phyloP scores from a whole-genome alignment of 441 rosid genomes.

The Melastoma candidum region DNA sequence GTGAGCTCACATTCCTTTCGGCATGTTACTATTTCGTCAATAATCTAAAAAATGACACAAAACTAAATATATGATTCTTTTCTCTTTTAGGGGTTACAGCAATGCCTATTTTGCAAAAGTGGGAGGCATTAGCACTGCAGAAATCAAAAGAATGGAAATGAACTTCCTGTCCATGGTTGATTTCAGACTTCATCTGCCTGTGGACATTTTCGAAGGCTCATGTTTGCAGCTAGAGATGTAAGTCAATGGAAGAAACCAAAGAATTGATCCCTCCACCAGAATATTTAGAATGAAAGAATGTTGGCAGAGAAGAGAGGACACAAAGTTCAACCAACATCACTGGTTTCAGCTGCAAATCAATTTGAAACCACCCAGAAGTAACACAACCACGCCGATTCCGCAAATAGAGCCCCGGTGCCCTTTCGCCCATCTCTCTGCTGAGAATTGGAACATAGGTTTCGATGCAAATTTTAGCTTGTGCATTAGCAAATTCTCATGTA shows the following conservation, averaged over 20 bases:
- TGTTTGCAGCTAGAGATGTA: slow-evolving; percentile 39
- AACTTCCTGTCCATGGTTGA: slow-evolving; percentile 53
- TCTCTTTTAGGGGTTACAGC: slow-evolving; percentile 37
- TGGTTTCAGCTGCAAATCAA: slow-evolving; percentile 11
- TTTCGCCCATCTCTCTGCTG: too few relatives aligned
- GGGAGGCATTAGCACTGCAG: slow-evolving; percentile 73
- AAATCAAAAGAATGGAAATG: slow-evolving; percentile 72
- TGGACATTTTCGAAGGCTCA: slow-evolving; percentile 31
- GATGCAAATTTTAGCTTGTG: too few relatives aligned
- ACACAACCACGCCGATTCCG: too few relatives aligned
- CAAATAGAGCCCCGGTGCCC: too few relatives aligned
- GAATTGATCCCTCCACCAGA: slow-evolving; percentile 3
- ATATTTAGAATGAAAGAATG: slow-evolving; percentile 8
- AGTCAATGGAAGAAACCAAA: slow-evolving; percentile 5
- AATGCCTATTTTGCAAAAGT: slow-evolving; percentile 66
- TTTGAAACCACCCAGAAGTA: background rate
- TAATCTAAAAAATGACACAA: too few relatives aligned
- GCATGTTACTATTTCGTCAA: too few relatives aligned
- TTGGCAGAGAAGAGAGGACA: slow-evolving; percentile 6
- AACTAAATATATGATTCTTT: background rate
- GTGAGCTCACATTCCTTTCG: slow-evolving; percentile 25
- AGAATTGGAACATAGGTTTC: too few relatives aligned
- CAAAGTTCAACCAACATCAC: slow-evolving; percentile 2
- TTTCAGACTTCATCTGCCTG: slow-evolving; percentile 46
- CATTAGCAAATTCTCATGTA: too few relatives aligned